Evolutionary conservation across 306 rosid genomes (phyloP).

Genomic region (Prunus dulcis): DNA sequence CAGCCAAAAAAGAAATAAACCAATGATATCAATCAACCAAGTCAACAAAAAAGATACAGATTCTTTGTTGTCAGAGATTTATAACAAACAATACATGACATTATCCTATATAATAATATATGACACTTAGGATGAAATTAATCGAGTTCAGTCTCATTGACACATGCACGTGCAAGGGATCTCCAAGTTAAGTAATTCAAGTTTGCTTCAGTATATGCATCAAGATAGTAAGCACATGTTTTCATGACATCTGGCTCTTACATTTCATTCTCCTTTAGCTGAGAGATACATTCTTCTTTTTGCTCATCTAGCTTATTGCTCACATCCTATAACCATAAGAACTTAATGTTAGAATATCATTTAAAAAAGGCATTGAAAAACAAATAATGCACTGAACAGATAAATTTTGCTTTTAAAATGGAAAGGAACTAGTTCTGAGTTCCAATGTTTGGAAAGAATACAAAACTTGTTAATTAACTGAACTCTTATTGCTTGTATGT

Average conservation of each 20-base stretch:
- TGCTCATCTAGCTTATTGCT: conserved; percentile 92
- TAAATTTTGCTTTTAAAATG: neutral
- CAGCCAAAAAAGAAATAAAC: neutral
- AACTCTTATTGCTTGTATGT: neutral
- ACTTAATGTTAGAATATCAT: conserved; percentile 7
- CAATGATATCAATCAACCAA: neutral
- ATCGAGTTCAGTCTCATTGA: neutral
- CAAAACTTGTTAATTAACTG: neutral
- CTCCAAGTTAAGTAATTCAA: neutral
- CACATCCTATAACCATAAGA: conserved; percentile 64
- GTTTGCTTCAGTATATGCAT: neutral
- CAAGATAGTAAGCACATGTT: conserved; percentile 6
- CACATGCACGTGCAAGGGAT: neutral
- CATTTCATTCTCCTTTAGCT: conserved; percentile 94
- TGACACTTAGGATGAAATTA: neutral
- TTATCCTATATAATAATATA: neutral
- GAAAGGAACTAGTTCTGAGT: neutral
- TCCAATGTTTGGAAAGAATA: neutral
- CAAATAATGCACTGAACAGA: neutral
- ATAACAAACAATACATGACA: neutral
- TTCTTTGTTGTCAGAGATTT: neutral
- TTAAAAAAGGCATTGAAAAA: neutral
- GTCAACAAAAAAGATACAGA: neutral
- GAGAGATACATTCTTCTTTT: conserved; percentile 82
- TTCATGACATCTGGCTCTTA: conserved; percentile 44